Evolutionary conservation across 2,329 filamentous ascomycete species (phyloP).

Genomic region (Aspergillus tamarii): DNA sequence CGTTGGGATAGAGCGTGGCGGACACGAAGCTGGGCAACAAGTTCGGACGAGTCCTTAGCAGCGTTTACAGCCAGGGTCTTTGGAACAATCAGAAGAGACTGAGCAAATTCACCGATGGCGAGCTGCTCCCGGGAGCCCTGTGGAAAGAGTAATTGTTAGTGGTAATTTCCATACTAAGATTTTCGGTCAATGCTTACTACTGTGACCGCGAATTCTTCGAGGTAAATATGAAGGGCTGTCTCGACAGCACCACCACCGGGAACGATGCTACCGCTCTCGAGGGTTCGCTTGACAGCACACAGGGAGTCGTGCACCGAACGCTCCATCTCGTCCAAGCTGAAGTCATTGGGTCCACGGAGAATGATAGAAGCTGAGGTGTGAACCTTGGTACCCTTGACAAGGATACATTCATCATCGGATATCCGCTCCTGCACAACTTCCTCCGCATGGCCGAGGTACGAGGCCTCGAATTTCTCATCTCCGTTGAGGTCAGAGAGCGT

Average conservation of each 20-base stretch:
- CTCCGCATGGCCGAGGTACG: slow-evolving; percentile 86
- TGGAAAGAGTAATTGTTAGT: slow-evolving; percentile 4
- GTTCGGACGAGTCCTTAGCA: slow-evolving; percentile 92
- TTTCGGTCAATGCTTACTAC: slow-evolving; percentile 62
- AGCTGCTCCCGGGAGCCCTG: slow-evolving; percentile 93
- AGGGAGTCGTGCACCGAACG: slow-evolving; percentile 96
- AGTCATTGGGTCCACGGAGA: slow-evolving; percentile 93
- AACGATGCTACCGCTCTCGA: slow-evolving; percentile 95
- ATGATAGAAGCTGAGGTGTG: slow-evolving; percentile 95
- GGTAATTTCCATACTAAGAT: not conserved
- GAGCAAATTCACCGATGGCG: slow-evolving; percentile 95
- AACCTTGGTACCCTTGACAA: slow-evolving; percentile 93
- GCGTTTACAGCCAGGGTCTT: slow-evolving; percentile 97
- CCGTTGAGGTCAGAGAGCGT: slow-evolving; percentile 95
- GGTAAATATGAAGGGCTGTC: slow-evolving; percentile 98
- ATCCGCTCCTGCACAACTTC: slow-evolving; percentile 98
- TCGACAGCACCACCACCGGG: slow-evolving; percentile 96
- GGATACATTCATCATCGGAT: slow-evolving; percentile 96
- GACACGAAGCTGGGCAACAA: slow-evolving; percentile 92
- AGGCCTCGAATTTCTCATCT: slow-evolving; percentile 92
- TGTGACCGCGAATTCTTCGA: slow-evolving; percentile 97
- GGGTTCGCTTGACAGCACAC: slow-evolving; percentile 93
- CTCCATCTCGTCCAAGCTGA: slow-evolving; percentile 98
- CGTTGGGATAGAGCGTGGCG: slow-evolving; percentile 93
- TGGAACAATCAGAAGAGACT: slow-evolving; percentile 89